Base-by-base conservation (phyloP, 2,329 filamentous ascomycete species). In the Exophiala sideris region DNA sequence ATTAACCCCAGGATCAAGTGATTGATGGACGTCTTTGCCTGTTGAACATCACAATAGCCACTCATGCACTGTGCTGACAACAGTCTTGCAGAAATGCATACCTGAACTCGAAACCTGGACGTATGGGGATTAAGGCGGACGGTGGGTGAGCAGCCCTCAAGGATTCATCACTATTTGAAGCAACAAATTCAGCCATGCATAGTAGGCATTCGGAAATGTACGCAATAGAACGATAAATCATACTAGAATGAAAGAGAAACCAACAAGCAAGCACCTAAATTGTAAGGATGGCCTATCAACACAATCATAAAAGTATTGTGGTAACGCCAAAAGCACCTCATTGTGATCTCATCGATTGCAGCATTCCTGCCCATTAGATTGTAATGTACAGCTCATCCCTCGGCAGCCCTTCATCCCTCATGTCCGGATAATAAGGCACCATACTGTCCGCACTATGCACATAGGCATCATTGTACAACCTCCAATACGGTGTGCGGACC, bases 391-490 rank as follows among this genome's bases (percentile, higher is more conserved):
- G 70, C 74, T 96, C 91, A 39, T 87, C 83, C 66, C 91, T 80
- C 65, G 88, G 85, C 66, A 92, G 76, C 54, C 84, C 84, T 61
- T 94, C 88, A 58, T 94, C 89, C 51, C 88, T 87, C 60, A 96
- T 73, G 61, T 87, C 87, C 1, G 92, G 94, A 69, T 96, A 99
- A 67, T 96, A 96, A 2, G 94, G 95, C 51, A 99, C 88, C 85
- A 99, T 95, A 24, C 90, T 84, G 71, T 99, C 94, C 14, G 92
- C 92, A 32, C 82, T 85, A 68, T 95, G 89, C 45, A 97, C 92
- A 68, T 99, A 99, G 3, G 91, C 90, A 70, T 96, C 91, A 66
- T 99, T 99, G 76, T 96, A 96, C 40, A 99, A 76, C 54, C 94
- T 81, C 92, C 94, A 99, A 75, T 97, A 99, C 16, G 95, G 94